A percentile compares a stretch with the other conserved stretches of the same genome.
phyloP scores from a whole-genome alignment of 2,329 filamentous ascomycete genomes.

The Botrytis fragariae region DNA sequence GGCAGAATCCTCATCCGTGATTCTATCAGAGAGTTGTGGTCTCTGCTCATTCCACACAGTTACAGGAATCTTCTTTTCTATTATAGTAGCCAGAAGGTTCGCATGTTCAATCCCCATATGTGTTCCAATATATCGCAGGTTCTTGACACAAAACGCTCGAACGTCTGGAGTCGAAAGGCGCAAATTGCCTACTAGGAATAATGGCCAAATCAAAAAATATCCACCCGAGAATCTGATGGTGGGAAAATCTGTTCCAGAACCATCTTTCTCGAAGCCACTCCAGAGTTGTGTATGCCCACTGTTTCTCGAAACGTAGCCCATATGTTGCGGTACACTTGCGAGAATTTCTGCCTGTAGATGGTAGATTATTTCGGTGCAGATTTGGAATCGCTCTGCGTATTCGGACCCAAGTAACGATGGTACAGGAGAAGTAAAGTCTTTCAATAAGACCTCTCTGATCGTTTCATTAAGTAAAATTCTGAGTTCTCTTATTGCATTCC shows the following conservation, averaged over 20 bases:
- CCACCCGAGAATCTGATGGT: conserved; percentile 25
- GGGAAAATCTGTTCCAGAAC: neutral
- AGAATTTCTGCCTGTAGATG: conserved; percentile 32
- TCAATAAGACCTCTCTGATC: conserved; percentile 27
- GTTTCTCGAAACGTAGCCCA: conserved; percentile 5
- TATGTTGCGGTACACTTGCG: conserved; percentile 33
- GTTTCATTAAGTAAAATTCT: conserved; percentile 33
- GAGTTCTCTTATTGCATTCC: conserved; percentile 32
- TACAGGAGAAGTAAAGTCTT: conserved; percentile 6
- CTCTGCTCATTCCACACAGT: conserved; percentile 17
- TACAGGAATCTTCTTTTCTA: conserved; percentile 19
- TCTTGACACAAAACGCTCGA: conserved; percentile 27
- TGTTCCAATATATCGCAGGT: conserved; percentile 28
- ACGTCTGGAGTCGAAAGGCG: conserved; percentile 23
- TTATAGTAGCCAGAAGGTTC: conserved; percentile 26
- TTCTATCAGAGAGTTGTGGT: no score
- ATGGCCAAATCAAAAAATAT: conserved; percentile 35
- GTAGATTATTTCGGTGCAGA: conserved; percentile 24
- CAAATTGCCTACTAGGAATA: conserved; percentile 32
- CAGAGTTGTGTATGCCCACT: neutral
- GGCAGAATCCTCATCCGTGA: neutral
- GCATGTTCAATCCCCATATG: conserved; percentile 33
- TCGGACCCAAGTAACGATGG: conserved; percentile 25
- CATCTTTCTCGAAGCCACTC: neutral
- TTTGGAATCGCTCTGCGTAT: conserved; percentile 15